Evolutionary conservation across 306 rosid genomes (phyloP), one percentile per base, ranked within the genome.

Genomic region (Styphnolobium japonicum): DNA sequence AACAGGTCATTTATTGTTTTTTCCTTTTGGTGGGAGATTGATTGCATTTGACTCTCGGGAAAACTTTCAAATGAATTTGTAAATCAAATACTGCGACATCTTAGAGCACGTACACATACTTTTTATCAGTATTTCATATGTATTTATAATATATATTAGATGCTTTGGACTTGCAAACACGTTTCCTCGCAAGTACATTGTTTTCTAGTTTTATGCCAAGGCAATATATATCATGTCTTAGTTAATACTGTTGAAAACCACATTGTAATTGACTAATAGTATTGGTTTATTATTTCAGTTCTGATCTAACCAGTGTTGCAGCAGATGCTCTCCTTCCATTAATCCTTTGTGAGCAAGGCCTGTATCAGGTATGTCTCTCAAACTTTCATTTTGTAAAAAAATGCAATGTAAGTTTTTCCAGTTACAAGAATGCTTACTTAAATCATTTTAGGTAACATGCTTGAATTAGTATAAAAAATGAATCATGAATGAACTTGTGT

Each of bases 261-360:
- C 70, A 49, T 67, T 79, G 55, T 29, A 16, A 37, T 80, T 51
- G 43, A 64, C 71, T 74, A 57, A 61, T 8, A 46, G 31, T 18
- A 23, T 63, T 22, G 49, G 45, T 70, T 69, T 83, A 62, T 73
- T 69, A 40, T 82, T 73, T 71, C 90, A 94, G 98, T 84, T 91
- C 90, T 42, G 97, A 94, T 82, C 87, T 95, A 81, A 84, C 87
- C 81, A 82, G 98, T 71, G 85, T 87, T 77, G 98, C 97, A n/a
- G 97, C 98, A n/a, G 98, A 92, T 82, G 97, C 98, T 36, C 97
- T 94, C 71, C 89, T 94, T 81, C 97, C 97, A 0, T 53, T 92
- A 71, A 89, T 94, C 71, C 97, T 94, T 64, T 94, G 98, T 76
- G 97, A 94, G 83, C 94, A 91, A 85, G 80, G 79, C 82, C 90